Base-by-base conservation (phyloP, 352 stramenopile species). In the Phytophthora pseudosyringae region DNA sequence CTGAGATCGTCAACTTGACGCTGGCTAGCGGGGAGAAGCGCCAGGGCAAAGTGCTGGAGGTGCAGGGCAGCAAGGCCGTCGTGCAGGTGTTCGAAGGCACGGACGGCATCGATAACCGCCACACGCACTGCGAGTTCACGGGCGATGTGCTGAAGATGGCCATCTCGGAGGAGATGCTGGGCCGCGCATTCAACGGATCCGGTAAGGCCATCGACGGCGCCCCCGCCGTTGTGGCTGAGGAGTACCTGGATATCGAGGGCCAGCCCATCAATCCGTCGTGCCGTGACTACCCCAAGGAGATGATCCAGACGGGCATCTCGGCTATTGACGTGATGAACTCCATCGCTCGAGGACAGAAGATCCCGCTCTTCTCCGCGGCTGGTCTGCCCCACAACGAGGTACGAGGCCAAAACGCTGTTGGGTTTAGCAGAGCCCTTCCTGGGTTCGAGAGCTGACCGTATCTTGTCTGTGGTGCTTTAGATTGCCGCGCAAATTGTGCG, bases 291-390 rank as follows among this genome's bases (percentile, higher is more conserved):
- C 98, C 98, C 62, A 99, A 99, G 86, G 97, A 98, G 69, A 99
- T 99, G 98, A 99, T 99, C 73, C 97, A 99, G 80, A 99, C 98
- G 33, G 97, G 98, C 77, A 99, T 99, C 64, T 99, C 97, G 28
- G 97, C 97, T 54, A 99, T 99, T 81, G 98, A 99, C 83, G 97
- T 99, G 29, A 99, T 99, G 98, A 99, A 99, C 90, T 99, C 95
- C 50, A 98, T 99, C 64, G 97, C 97, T 25, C 94, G 98, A 89
- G 98, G 98, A 67, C 98, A 99, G 78, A 99, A 99, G 80, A 99
- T 99, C 76, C 98, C 98, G 64, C 95, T 99, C 55, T 99, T 99
- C 83, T 99, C 95, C 53, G 97, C 97, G 29, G 97, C 98, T 32
- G 97, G 98, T 88, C 76, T 99, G 69, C 98, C 98, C 32, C 98